A percentile compares a stretch with the other conserved stretches of the same genome.
Evolutionary conservation across 1,284 basidiomycete genomes (phyloP).

Genomic region (Sparassis latifolia): DNA sequence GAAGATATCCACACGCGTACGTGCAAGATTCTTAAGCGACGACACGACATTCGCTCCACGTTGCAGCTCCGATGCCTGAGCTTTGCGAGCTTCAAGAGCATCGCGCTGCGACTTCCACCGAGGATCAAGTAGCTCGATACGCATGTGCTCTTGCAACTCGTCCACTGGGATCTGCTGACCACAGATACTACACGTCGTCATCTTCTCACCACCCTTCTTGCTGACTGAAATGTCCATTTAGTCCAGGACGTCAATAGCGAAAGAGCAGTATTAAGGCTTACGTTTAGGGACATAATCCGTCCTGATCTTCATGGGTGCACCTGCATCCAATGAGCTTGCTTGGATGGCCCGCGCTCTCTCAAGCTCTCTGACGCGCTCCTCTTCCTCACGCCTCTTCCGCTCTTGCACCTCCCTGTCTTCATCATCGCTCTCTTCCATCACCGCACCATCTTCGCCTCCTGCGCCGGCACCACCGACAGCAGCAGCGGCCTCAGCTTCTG

Average conservation of each 20-base stretch:
- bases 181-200: constrained; percentile 90
- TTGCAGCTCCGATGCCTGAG: constrained; percentile 84
- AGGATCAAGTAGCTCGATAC: constrained; percentile 96
- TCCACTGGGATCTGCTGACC: constrained; percentile 91
- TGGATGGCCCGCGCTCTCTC: constrained; percentile 76
- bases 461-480: constrained; percentile 56
- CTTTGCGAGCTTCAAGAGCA: constrained; percentile 79
- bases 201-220: constrained; percentile 60
- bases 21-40: constrained; percentile 86
- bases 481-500: constrained; percentile 70
- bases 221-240: constrained; percentile 42
- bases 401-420: constrained; percentile 65
- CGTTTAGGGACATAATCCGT: constrained; percentile 95
- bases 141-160: constrained; percentile 96
- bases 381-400: constrained; percentile 65
- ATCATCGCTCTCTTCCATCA: constrained; percentile 73
- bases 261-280: constrained; percentile 34
- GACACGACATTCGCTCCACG: constrained; percentile 88
- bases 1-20: constrained; percentile 91
- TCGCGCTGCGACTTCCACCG: constrained; percentile 96
- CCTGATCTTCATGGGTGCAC: constrained; percentile 91
- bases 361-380: constrained; percentile 71
- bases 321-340: constrained; percentile 65
- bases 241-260: constrained; percentile 9
- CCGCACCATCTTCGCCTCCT: constrained; percentile 50